Base-by-base conservation (phyloP, 305 asterid genomes). In the Rubia peregrina region DNA sequence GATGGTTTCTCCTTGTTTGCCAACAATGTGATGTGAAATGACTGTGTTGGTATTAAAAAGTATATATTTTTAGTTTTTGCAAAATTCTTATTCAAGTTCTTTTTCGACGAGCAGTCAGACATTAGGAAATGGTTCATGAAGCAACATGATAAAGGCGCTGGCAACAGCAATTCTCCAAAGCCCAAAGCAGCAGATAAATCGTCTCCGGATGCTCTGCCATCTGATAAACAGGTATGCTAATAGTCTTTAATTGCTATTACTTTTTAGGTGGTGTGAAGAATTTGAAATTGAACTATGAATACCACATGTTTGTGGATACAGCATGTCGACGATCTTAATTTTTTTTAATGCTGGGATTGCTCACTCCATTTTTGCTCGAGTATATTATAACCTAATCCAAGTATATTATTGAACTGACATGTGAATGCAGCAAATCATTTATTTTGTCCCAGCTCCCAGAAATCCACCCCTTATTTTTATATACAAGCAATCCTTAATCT, bases 51-150 rank as follows among this genome's bases (percentile, higher is more conserved):
- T 22, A 67, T 64, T 30, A 44, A 44, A 44, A 44, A 44, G n/a
- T 64, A 22, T 6, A 36, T 36, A 5, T 43, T 17, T 6, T 44
- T 59, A 7, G 24, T 6, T 53, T 49, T 60, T 24, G 17, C 14
- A 9, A 62, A 66, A 24, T 78, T 40, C 41, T 26, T 65, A 73
- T 59, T 62, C 48, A 48, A 51, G 3, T 7, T n/a, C 73, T 77
- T 65, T 59, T 62, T 69, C 49, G 10, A 48, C 68, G 55, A 6
- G 70, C 91, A 93, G 95, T 84, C 98, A 51, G 98, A 94, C 83
- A 94, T 91, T 69, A 87, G 98, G 75, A 94, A 89, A 65, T 94
- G 98, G 98, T 94, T 93, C 80, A 81, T 84, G 82, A 94, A 88
- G 86, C 84, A 79, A 75, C 96, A 85, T 48, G 89, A 82, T 5